Base-by-base conservation (phyloP, 2,329 filamentous ascomycete species). In the Emergomyces africanus region DNA sequence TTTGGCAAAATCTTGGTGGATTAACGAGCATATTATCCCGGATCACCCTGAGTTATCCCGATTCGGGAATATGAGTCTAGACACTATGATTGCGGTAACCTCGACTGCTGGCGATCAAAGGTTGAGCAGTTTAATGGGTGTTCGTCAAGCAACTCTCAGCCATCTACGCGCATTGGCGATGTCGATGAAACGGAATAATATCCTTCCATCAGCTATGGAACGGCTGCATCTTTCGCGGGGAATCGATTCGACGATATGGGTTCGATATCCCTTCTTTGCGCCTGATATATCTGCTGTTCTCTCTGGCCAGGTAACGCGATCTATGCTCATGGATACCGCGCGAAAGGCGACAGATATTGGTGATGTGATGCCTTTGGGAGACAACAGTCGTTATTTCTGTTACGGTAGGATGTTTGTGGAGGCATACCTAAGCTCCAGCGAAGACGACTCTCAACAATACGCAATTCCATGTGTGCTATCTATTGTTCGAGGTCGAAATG, bases 1-100 rank as follows among this genome's bases (percentile, higher is more conserved):
- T 71, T 77, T 96, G 56, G 86, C 89, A 28, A 96, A 96, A 71
- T 81, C 85, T 0, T 87, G 89, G 70, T 96, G 91, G 90, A 83
- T 96, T n/a, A 79, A 71, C 49, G 70, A 73, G 51, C 65, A 70
- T 2, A 70, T 77, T 42, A 65, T 75, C 25, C 72, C 76, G 10
- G 66, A 68, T 23, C 72, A 76, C 59, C 66, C 68, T 25, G 74
- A 77, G 49, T 58, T 77, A 4, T 64, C 66, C 48, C 66, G 66
- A n/a, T 75, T 76, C 55, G 74, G 73, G 1, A 64, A 66, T 18
- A 71, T 72, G 67, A 67, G 71, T 28, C 65, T 74, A n/a, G 72
- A 74, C 33, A 69, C 71, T 15, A 59, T 76, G 50, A 60, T 74
- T n/a, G 71, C 74, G 3, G 66, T 75, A 4, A 72, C 72, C 2